A percentile compares a stretch with the other conserved stretches of the same genome.
Conservation (phyloP, 495 filamentous ascomycete genomes). For the Penicillium herquei region DNA sequence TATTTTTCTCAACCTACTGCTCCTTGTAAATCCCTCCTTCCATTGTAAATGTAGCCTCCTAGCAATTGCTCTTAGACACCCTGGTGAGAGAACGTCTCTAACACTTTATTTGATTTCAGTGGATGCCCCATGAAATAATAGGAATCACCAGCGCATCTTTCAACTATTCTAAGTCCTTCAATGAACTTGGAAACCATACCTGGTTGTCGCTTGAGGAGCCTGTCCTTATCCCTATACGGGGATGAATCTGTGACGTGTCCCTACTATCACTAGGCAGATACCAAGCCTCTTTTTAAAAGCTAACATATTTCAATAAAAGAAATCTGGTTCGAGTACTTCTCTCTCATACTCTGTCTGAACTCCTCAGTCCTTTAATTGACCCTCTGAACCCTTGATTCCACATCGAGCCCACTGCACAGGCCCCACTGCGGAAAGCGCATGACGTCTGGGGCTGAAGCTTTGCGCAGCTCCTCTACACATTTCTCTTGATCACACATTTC, state of each 20-base stretch:
- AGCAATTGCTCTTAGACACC: no score
- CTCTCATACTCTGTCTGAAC: not conserved
- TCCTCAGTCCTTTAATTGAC: no score
- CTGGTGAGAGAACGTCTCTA: no score
- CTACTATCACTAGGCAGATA: not conserved
- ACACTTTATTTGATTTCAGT: no score
- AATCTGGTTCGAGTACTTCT: not conserved
- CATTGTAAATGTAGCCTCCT: not conserved
- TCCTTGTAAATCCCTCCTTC: not conserved
- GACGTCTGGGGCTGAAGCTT: conserved; percentile 23
- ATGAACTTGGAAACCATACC: not conserved
- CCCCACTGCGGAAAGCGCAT: conserved; percentile 24
- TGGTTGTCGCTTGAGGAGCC: no score
- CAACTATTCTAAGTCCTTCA: no score
- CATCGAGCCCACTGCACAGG: conserved; percentile 4
- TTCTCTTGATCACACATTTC: not conserved
- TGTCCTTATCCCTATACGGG: no score
- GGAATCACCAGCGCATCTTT: no score
- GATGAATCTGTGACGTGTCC: not conserved
- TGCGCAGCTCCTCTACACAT: conserved; percentile 1
- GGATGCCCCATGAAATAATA: no score
- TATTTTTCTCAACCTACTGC: conserved; percentile 25
- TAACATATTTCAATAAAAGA: no score
- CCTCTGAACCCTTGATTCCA: not conserved
- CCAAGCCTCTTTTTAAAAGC: no score